Conservation (phyloP, 352 stramenopile species). For the Phytophthora melonis region DNA sequence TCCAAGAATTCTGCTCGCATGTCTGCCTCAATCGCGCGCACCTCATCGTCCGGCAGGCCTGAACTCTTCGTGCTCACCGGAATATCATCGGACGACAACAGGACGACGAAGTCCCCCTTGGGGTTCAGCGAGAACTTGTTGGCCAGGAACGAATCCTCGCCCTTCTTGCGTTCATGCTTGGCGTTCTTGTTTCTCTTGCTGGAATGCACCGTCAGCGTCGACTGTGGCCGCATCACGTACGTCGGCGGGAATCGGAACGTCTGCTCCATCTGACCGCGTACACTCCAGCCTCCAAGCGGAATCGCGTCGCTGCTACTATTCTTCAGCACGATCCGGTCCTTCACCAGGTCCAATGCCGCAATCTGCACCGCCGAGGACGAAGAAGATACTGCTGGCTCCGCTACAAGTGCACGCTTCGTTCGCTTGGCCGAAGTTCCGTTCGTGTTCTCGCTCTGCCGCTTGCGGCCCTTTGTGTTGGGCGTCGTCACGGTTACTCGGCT, state of each 20-base stretch:
- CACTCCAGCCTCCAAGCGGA: conserved; percentile 70
- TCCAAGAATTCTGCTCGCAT: conserved; percentile 62
- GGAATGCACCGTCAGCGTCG: conserved; percentile 80
- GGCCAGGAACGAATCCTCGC: conserved; percentile 80
- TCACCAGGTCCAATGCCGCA: conserved; percentile 70
- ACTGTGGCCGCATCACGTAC: conserved; percentile 76
- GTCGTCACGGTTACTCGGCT: conserved; percentile 71
- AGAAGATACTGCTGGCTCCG: conserved; percentile 1
- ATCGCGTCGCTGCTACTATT: conserved; percentile 73
- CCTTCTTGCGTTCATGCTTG: conserved; percentile 73
- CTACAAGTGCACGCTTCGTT: conserved; percentile 42
- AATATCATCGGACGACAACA: conserved; percentile 71
- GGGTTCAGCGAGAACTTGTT: conserved; percentile 85
- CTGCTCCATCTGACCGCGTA: conserved; percentile 68
- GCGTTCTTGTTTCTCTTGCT: conserved; percentile 84
- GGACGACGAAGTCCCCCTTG: conserved; percentile 72
- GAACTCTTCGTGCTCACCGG: conserved; percentile 74
- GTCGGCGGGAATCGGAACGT: conserved; percentile 75
- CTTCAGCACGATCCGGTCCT: conserved; percentile 81
- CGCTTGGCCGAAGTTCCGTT: conserved; percentile 48
- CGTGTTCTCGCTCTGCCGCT: conserved; percentile 69
- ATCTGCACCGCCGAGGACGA: conserved; percentile 64
- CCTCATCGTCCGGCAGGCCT: conserved; percentile 65
- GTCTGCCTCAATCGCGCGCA: conserved; percentile 67
- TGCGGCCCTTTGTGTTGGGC: conserved; percentile 57